Percentiles rank a stretch among this genome's conserved stretches.
phyloP scores from a whole-genome alignment of 2,329 filamentous ascomycete species.

The Aspergillus tamarii region DNA sequence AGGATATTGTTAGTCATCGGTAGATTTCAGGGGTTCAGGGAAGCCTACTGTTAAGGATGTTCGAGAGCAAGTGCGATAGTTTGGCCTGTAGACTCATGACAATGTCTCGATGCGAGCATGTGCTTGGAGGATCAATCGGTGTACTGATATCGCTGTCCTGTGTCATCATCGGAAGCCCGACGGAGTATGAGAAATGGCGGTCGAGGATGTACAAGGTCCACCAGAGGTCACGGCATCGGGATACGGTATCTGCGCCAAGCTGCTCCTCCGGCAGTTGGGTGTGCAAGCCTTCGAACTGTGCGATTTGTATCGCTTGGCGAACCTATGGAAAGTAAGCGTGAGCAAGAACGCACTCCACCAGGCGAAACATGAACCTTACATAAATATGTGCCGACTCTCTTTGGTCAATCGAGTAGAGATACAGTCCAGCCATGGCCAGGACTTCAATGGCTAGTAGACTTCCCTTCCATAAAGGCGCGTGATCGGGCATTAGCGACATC shows the following conservation, averaged over 20 bases:
- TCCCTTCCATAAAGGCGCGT: not conserved
- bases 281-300: not conserved
- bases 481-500: not conserved
- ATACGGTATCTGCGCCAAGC: not conserved
- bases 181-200: not conserved
- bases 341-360: rapidly evolving
- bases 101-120: not conserved
- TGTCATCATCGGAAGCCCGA: not conserved
- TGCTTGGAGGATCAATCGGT: not conserved
- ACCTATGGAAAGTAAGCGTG: not conserved
- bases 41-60: not conserved
- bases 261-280: not conserved
- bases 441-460: not conserved
- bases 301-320: not conserved
- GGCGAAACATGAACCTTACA: not conserved
- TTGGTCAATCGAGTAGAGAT: not conserved
- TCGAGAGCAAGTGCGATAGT: not conserved
- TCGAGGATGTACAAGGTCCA: not conserved
- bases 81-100: not conserved
- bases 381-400: not conserved
- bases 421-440: not conserved
- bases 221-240: not conserved
- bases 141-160: not conserved
- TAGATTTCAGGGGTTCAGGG: rapidly evolving
- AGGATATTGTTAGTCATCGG: not conserved